A percentile compares a stretch with the other conserved stretches of the same genome.
Evolutionary conservation across 1,139 yeast genomes (phyloP).

Genomic region (Nadsonia starkeyi-henricii): DNA sequence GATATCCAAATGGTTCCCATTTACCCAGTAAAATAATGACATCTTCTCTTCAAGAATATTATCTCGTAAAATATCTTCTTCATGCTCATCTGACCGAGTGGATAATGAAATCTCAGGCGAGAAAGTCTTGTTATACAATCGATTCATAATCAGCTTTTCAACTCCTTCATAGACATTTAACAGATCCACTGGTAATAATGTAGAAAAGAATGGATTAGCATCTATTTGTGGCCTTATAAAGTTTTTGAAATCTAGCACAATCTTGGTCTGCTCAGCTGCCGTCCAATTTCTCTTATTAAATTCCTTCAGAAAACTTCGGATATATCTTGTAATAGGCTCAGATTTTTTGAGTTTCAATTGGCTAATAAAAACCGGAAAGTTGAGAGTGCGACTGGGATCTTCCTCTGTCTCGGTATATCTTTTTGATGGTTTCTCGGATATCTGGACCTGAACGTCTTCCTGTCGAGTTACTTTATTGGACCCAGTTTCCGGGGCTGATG

Average conservation of each 20-base stretch:
- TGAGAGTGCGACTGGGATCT: constrained; percentile 36
- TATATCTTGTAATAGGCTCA: constrained; percentile 78
- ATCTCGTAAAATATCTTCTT: constrained; percentile 53
- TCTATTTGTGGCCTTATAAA: constrained; percentile 46
- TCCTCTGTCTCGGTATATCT: constrained; percentile 1
- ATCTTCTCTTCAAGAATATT: constrained; percentile 40
- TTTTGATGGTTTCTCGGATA: not conserved
- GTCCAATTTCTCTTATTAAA: constrained; percentile 64
- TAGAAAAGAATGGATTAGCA: constrained; percentile 59
- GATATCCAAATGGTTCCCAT: constrained; percentile 69
- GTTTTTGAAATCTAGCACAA: constrained; percentile 51
- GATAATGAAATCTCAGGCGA: constrained; percentile 53
- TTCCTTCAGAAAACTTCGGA: constrained; percentile 61
- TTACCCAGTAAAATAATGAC: constrained; percentile 59
- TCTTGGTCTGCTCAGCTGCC: constrained; percentile 61
- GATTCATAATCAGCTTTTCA: constrained; percentile 83
- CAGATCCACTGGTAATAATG: constrained; percentile 44
- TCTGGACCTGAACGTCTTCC: not conserved
- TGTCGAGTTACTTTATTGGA: not conserved
- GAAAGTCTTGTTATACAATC: constrained; percentile 64
- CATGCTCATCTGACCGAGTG: constrained; percentile 33
- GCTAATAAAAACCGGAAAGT: constrained; percentile 65
- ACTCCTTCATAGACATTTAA: constrained; percentile 79
- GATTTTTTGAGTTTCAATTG: constrained; percentile 65
- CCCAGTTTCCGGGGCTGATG: too few species aligned